phyloP scores from a whole-genome alignment of 257 asterid genomes.

The Penstemon barbatus region DNA sequence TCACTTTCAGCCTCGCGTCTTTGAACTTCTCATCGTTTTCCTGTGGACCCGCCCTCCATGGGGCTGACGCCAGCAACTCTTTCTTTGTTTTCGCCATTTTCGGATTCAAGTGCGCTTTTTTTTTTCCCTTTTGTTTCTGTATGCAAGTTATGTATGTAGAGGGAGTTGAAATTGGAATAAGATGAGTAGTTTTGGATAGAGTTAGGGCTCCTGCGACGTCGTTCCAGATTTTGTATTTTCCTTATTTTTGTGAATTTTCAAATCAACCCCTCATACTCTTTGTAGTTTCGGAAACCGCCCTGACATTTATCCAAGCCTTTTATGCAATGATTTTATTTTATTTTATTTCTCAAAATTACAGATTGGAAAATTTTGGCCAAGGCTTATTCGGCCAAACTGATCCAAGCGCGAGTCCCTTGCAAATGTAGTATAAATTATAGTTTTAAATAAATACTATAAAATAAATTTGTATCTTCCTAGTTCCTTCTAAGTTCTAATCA shows the following conservation, averaged over 20 bases:
- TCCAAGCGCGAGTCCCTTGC: too few relatives aligned
- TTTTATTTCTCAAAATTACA: not conserved
- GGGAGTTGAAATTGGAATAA: not conserved
- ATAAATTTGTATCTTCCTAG: too few relatives aligned
- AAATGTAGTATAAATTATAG: too few relatives aligned
- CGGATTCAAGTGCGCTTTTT: conserved; percentile 12
- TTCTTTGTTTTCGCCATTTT: conserved; percentile 76
- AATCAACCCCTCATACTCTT: conserved; percentile 18
- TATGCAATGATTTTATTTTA: not conserved
- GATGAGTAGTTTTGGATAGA: conserved; percentile 25
- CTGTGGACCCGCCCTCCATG: conserved; percentile 74
- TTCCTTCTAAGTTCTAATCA: too few relatives aligned
- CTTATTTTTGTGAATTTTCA: conserved; percentile 16
- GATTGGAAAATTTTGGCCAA: not conserved
- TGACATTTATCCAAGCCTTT: not conserved
- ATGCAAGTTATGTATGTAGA: not conserved
- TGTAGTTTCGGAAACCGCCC: not conserved
- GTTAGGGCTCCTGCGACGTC: conserved; percentile 21
- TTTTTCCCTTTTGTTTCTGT: conserved; percentile 1
- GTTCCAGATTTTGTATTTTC: conserved; percentile 2
- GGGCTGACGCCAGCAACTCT: conserved; percentile 89
- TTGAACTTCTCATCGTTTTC: conserved; percentile 66
- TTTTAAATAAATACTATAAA: too few relatives aligned
- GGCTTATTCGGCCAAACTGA: too few relatives aligned
- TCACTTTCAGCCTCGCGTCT: conserved; percentile 73